Evolutionary conservation across 257 asterid species (phyloP), one percentile per base, ranked within the genome.

Genomic region (Anisodus tanguticus): DNA sequence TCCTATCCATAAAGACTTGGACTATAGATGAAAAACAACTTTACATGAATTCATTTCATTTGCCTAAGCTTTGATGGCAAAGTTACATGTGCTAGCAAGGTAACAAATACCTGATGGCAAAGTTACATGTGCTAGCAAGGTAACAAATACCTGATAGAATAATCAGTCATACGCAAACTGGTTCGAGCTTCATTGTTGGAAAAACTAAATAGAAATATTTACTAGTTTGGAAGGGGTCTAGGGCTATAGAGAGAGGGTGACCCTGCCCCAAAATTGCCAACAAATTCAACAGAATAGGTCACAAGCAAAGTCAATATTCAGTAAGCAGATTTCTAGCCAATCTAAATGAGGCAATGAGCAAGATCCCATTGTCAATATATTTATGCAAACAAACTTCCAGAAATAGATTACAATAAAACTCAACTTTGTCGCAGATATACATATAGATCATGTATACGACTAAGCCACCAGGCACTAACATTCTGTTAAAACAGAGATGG

Each of bases 211-310:
- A 69, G 13, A 37, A 39, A 68, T 15, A 39, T 53, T 16, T 69
- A 16, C 2, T 39, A 41, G 45, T 64, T 68, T 37, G 77, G 13
- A n/a, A 47, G 58, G 80, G 41, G n/a, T 47, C n/a, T 72, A 72
- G 6, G 41, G 59, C 17, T 37, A 72, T 47, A 72, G n/a, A 19
- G 8, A 1, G n/a, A 19, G 39, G n/a, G 8, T n/a, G 12, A 22
- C 51, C 76, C 19, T 19, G 80, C 41, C 80, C 9, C 60, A 72
- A 47, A 47, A 35, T 72, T 19, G 80, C n/a, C 45, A n/a, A 71
- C 17, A 43, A 35, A 43, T 17, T 4, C 79, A 4, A 43, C 43
- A 70, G 72, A 43, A 43, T 70, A 74, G 37, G 60, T 51, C 19
- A 49, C 11, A 49, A 49, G 43, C 19, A 49, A 49, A 47, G 37